A percentile compares a stretch with the other conserved stretches of the same genome.
These are phyloP conservation scores for Austropuccinia psidii DNA, from an alignment of 1,284 basidiomycete genomes.

Conservation along the genomic window DNA sequence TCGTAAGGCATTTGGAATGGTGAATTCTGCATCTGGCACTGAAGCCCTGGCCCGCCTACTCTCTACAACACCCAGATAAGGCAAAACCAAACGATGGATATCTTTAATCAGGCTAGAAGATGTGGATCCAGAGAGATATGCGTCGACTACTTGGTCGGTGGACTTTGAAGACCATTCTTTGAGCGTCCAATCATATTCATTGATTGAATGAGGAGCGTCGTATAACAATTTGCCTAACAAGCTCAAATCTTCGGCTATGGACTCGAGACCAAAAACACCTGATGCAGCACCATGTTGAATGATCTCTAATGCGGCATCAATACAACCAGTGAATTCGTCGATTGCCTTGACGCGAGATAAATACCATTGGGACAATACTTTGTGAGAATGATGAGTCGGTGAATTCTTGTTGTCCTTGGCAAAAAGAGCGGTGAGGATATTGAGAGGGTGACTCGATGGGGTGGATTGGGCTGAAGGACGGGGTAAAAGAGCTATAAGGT, in stretches of 20 bases:
- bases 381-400: conserved; percentile 37
- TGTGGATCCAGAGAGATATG: conserved; percentile 66
- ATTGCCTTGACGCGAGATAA: conserved; percentile 57
- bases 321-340: conserved; percentile 61
- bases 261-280: conserved; percentile 68
- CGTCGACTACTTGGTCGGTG: conserved; percentile 59
- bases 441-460: neutral
- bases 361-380: conserved; percentile 66
- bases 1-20: conserved; percentile 52
- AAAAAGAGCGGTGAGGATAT: neutral
- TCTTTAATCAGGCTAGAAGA: conserved; percentile 61
- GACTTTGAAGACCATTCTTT: conserved; percentile 62
- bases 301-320: conserved; percentile 67
- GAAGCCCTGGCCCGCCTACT: conserved; percentile 71
- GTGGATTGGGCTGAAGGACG: neutral
- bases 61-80: conserved; percentile 83
- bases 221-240: conserved; percentile 76
- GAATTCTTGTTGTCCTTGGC: neutral
- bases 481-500: conserved; percentile 29
- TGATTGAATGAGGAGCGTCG: conserved; percentile 56
- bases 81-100: conserved; percentile 69
- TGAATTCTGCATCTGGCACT: conserved; percentile 58
- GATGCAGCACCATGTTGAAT: conserved; percentile 77
- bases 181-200: conserved; percentile 57
- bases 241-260: conserved; percentile 77